Base-by-base conservation (phyloP, 805 yeast species). In the Blastobotrys mokoenaii region DNA sequence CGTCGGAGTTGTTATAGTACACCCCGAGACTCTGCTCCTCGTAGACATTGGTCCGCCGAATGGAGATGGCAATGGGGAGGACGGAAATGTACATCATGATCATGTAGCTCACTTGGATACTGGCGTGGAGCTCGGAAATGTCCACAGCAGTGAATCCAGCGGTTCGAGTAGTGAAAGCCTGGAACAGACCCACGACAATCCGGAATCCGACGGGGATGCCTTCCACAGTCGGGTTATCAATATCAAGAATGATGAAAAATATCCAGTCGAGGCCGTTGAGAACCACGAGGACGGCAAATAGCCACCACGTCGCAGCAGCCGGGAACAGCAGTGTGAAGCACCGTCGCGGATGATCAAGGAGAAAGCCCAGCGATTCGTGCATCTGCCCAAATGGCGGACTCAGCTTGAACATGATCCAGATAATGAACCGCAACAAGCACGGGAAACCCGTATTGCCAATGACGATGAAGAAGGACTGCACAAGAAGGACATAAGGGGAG, bases 81-180 rank as follows among this genome's bases (percentile, higher is more conserved):
- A 90, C 97, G 12, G 97, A 90, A 22, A 93, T 88, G 66, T 93
- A 93, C 98, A 93, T 93, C 97, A 93, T 90, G 49, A 93, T 74
- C 80, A 87, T 74, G 62, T 93, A 93, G 55, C 93, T 80, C 25
- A 93, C 95, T 62, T 88, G 96, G 42, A 90, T 85, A 0, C 96
- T 93, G 0, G 97, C 93, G 57, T 88, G 93, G 38, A 93, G 69
- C 36, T 63, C 60, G 2, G 86, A 67, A 34, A 93, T 64, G 59
- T 82, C 79, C 20, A 89, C 76, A 34, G 84, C 82, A 0, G 84
- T 54, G 53, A 93, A 82, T 0, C 99, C 99, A 0, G 96, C 96
- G 1, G 97, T 93, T 69, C 99, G 78, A 0, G 97, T 87, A 43
- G 90, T 77, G 40, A 90, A 76, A 1, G 97, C 93, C 63, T 90